A percentile compares a stretch with the other conserved stretches of the same genome.
Evolutionary conservation across 1,284 basidiomycete genomes (phyloP).

Genomic region (Rugosomyces carneus): DNA sequence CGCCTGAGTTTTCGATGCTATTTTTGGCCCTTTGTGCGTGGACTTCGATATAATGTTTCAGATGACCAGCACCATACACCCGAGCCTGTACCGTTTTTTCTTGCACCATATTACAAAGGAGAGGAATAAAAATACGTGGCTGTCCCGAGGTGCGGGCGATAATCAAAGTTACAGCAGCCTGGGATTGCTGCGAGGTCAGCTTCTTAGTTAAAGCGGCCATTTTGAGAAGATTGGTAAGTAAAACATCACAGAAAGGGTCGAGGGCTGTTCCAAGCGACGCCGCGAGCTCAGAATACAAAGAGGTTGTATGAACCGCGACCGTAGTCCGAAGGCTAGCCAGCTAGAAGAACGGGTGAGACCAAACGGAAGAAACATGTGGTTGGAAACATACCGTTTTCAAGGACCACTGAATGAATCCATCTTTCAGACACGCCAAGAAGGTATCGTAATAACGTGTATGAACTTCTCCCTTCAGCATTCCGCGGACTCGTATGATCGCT

Average conservation of each 20-base stretch:
- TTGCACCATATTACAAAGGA: slow-evolving; percentile 69
- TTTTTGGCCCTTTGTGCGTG: slow-evolving; percentile 61
- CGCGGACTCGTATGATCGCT: slow-evolving; percentile 75
- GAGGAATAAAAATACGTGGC: slow-evolving; percentile 64
- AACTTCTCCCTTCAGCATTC: slow-evolving; percentile 86
- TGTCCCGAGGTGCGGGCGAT: slow-evolving; percentile 69
- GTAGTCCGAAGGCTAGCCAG: slow-evolving; percentile 89
- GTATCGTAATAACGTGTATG: slow-evolving; percentile 67
- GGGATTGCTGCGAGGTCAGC: slow-evolving; percentile 83
- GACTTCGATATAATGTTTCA: slow-evolving; percentile 68
- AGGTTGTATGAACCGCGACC: slow-evolving; percentile 75
- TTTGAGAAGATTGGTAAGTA: slow-evolving; percentile 73
- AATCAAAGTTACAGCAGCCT: slow-evolving; percentile 64
- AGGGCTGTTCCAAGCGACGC: slow-evolving; percentile 61
- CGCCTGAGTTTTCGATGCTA: slow-evolving; percentile 60
- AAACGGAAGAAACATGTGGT: background rate
- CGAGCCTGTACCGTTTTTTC: slow-evolving; percentile 86
- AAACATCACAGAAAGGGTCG: slow-evolving; percentile 72
- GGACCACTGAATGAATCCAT: slow-evolving; percentile 75
- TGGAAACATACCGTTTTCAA: slow-evolving; percentile 72
- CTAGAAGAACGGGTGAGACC: slow-evolving; percentile 32
- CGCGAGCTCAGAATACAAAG: slow-evolving; percentile 76
- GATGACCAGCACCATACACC: slow-evolving; percentile 59
- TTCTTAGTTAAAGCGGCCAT: slow-evolving; percentile 97
- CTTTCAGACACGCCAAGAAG: slow-evolving; percentile 73